Base-by-base conservation (phyloP, 2,329 filamentous ascomycete species). In the Colletotrichum tabaci region DNA sequence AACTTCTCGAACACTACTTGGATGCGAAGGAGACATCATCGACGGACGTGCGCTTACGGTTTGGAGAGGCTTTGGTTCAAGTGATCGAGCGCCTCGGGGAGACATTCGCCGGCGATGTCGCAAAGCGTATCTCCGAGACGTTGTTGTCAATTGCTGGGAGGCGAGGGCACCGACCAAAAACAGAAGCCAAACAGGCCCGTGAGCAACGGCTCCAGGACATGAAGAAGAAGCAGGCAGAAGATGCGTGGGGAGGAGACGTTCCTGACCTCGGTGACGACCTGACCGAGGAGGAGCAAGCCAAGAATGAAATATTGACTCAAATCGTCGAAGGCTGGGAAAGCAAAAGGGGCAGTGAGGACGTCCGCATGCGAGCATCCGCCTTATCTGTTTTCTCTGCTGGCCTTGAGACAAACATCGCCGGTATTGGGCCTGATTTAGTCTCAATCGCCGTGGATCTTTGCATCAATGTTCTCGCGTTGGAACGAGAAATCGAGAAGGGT, bases 291-390 rank as follows among this genome's bases (percentile, higher is more conserved):
- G 83, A 84, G 76, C 84, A 78, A 74, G 81, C 76, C 55, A 85
- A 82, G 71, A 86, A 86, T 67, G 89, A 85, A 40, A 84, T 87
- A 57, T 77, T 92, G 40, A 64, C 74, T 5, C 73, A 75, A 40
- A 74, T 75, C 21, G 73, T 75, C 16, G 73, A 74, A 46, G 73
- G 74, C 9, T 73, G 72, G 72, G 74, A 74, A 38, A 74, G 73
- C 61, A 73, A 67, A 46, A 60, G 74, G 56, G 73, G 73, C 26
- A 74, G 66, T 47, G 72, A 75, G 38, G 74, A 74, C 76, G 84
- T 94, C 15, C 87, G 93, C 4, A 87, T 95, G 74, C 89, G 93
- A 1, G 83, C 91, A 16, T 94, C 92, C 26, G 90, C 92, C 4
- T 79, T 95, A 8, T 92, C 91, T 5, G 87, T 94, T 57, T 84